Base-by-base conservation (phyloP, 305 asterid species). In the Plantago lanceolata region DNA sequence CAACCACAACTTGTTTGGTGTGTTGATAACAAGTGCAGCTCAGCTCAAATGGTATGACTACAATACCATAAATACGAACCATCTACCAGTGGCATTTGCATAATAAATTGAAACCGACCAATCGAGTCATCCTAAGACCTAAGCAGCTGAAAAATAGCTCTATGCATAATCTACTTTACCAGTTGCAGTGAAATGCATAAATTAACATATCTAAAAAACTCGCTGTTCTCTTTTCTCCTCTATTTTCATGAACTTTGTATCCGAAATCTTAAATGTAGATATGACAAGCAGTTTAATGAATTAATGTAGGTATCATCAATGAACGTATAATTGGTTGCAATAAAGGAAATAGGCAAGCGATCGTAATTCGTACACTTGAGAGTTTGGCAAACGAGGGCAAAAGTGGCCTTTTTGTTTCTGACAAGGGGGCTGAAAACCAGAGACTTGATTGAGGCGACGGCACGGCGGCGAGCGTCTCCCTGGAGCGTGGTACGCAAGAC, bases 391-490 rank as follows among this genome's bases (percentile, higher is more conserved):
- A 93, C 95, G 61, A 93, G 74, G 31, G 96, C 98, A 60, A 74
- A 93, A 3, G 97, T 84, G 33, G 93, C 97, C 67, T 62, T 87
- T 65, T 93, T 93, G 77, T 93, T 93, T 83, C 96, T 79, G 61
- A 89, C 48, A 47, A 89, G 71, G 19, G 96, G 98, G 64, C 94
- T 83, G 63, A 78, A 87, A 64, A 93, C 96, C 31, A 89, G 84
- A 50, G 97, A 74, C 82, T 93, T 93, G 26, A 93, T 87, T 48
- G 98, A 84, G 57, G 82, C 96, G 57, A 83, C 79, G 53, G 98
- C 94, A 63, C 82, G 85, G 60, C 96, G 95, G 68, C 88, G 84
- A 52, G 95, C 84, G 68, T 89, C 98, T 2, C 98, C 98, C 66
- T 75, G 91, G 52, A 93, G 96, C 61, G 79, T 65, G 70, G 76